These are phyloP conservation scores for Corynespora cassiicola DNA, from an alignment of 2,329 filamentous ascomycete genomes.

Conservation along the genomic window DNA sequence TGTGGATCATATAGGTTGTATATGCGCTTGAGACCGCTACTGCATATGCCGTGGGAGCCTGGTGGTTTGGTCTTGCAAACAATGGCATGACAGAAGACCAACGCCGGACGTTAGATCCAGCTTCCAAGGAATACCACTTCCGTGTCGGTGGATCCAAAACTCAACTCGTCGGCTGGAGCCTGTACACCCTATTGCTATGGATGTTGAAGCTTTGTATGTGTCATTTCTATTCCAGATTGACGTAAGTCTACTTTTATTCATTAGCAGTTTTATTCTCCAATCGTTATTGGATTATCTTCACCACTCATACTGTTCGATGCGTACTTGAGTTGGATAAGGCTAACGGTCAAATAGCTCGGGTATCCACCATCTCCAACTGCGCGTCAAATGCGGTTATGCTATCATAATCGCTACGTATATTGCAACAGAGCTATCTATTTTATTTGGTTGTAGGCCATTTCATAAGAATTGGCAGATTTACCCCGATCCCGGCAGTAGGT, in stretches of 20 bases:
- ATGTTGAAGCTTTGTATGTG: constrained; percentile 62
- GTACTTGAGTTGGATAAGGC: constrained; percentile 36
- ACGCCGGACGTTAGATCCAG: constrained; percentile 52
- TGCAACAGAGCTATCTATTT: constrained; percentile 56
- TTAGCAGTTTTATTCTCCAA: not conserved
- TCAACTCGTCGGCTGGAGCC: constrained; percentile 61
- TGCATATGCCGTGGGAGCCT: constrained; percentile 57
- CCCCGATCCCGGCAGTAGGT: constrained; percentile 63
- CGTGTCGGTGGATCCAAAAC: constrained; percentile 62
- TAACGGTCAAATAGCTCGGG: constrained; percentile 44
- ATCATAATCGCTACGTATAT: constrained; percentile 59
- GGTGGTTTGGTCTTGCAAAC: constrained; percentile 57
- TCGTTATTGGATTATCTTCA: no score
- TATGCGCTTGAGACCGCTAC: constrained; percentile 59
- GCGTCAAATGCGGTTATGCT: constrained; percentile 57
- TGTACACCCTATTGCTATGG: constrained; percentile 61
- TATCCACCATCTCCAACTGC: constrained; percentile 14
- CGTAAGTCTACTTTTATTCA: constrained; percentile 10
- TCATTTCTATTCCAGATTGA: constrained; percentile 62
- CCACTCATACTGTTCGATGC: no score
- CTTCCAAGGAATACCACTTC: constrained; percentile 54
- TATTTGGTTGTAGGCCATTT: constrained; percentile 62
- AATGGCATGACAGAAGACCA: constrained; percentile 59
- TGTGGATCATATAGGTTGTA: constrained; percentile 47
- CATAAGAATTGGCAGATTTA: constrained; percentile 65